These are phyloP conservation scores for Senna siamea DNA, from an alignment of 306 rosid species.

Conservation along the genomic window DNA sequence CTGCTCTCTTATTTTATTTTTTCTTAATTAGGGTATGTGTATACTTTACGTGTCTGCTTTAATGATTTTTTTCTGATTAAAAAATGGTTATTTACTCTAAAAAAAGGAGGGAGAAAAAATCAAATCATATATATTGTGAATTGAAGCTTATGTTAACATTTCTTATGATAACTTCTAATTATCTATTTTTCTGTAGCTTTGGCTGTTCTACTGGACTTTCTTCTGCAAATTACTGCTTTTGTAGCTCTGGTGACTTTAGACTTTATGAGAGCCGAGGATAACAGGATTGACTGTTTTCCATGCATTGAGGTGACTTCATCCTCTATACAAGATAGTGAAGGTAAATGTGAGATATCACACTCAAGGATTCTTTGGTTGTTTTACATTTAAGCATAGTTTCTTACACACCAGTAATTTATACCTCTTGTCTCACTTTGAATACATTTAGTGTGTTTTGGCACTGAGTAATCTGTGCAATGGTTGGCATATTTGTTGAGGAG, in stretches of 20 bases:
- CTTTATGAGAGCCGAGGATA: slow-evolving; percentile 78
- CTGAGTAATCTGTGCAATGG: neutral
- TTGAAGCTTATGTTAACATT: slow-evolving; percentile 27
- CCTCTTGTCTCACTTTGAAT: slow-evolving; percentile 5
- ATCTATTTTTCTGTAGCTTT: slow-evolving; percentile 60
- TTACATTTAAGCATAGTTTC: slow-evolving; percentile 18
- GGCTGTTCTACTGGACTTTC: slow-evolving; percentile 94
- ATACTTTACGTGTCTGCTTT: neutral
- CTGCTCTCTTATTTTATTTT: slow-evolving; percentile 13
- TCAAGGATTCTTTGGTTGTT: slow-evolving; percentile 25
- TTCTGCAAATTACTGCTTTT: slow-evolving; percentile 92
- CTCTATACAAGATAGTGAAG: slow-evolving; percentile 61
- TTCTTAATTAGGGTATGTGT: neutral
- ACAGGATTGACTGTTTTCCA: slow-evolving; percentile 90
- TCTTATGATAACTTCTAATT: slow-evolving; percentile 15
- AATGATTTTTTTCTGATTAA: neutral
- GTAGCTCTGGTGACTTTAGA: slow-evolving; percentile 85
- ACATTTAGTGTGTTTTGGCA: slow-evolving; percentile 27
- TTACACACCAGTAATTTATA: slow-evolving; percentile 16
- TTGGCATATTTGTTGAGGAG: neutral
- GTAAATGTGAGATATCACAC: slow-evolving; percentile 45
- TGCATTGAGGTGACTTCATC: slow-evolving; percentile 69
- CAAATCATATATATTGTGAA: slow-evolving; percentile 19
- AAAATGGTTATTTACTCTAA: neutral
- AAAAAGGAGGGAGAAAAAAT: neutral